Conservation (phyloP, 768 basidiomycete genomes). For the Kwoniella bestiolae region DNA sequence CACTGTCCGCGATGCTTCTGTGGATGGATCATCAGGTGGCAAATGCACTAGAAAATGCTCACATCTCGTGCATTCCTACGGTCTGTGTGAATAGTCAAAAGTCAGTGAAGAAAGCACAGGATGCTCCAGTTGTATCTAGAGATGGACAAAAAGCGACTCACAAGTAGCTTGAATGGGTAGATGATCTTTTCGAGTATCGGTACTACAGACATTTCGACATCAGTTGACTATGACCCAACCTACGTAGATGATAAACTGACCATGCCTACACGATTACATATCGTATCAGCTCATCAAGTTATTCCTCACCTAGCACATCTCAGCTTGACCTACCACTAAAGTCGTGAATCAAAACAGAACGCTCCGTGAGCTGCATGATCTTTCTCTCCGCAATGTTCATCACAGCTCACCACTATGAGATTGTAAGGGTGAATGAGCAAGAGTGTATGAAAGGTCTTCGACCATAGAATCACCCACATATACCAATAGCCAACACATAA, state of each 20-base stretch:
- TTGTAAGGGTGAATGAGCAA: not conserved
- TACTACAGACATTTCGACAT: conserved; percentile 22
- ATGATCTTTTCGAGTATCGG: conserved; percentile 51
- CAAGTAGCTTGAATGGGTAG: conserved; percentile 58
- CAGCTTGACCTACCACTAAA: conserved; percentile 29
- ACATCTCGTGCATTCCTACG: conserved; percentile 56
- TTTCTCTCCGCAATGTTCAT: conserved; percentile 6
- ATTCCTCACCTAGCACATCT: not conserved
- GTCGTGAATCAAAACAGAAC: conserved; percentile 8
- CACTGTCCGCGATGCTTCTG: not conserved
- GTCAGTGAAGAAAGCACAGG: not conserved
- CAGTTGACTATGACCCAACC: not conserved
- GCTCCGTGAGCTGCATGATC: not conserved
- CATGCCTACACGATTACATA: conserved; percentile 1
- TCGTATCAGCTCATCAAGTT: not conserved
- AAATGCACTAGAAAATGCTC: too few species aligned
- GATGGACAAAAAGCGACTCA: conserved; percentile 13
- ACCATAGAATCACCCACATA: conserved; percentile 46
- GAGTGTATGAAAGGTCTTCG: too few species aligned
- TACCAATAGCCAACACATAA: conserved; percentile 53
- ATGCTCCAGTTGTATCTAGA: not conserved
- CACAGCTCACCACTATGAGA: conserved; percentile 10
- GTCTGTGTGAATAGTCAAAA: conserved; percentile 25
- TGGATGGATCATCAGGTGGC: not conserved
- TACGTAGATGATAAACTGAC: conserved; percentile 3